Evolutionary conservation across 495 filamentous ascomycete species (phyloP), one percentile per base, ranked within the genome.

Genomic region (Chaetomidium leptoderma): DNA sequence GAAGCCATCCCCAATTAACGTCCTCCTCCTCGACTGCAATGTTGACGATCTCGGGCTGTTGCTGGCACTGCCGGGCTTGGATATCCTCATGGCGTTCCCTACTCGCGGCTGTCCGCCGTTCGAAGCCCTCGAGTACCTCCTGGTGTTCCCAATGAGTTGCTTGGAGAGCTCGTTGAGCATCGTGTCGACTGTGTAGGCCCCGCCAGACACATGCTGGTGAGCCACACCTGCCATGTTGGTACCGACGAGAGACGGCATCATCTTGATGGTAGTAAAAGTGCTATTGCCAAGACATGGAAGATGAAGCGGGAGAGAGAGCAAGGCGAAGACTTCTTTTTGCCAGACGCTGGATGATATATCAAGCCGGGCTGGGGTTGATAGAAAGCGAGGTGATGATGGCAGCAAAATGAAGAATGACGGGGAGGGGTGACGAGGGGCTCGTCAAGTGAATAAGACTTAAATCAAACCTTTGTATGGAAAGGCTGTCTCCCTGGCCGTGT

Each of bases 11-110:
- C 77, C 72, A 58, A 82, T 74, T 39, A 83, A 73, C 16, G 82
- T 82, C 63, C 79, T 77, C 63, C 82, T 73, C 60, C 81, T 74
- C 53, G 74, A 72, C 58, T 79, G 71, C 59, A 74, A 59, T 3
- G 70, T 68, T 10, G 71, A 65, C 7, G 78, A 73, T 29, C 85
- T 79, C 19, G 87, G 87, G 68, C 86, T 90, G 72, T 83, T 88
- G 68, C 79, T 85, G 48, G 84, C 83, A 72, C 86, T 88, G 27
- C 74, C 78, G 6, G 85, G 82, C 70, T 91, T 90, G 50, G 77
- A 75, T 49, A 90, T 74, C 59, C 86, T 77, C 66, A 82, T 78
- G 58, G 74, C 65, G 21, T 67, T 70, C 19, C 66, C 64, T 21
- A 58, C 57, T 55, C 72, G 72, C 56, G 76, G 77, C 58, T 77